Evolutionary conservation across 2,329 filamentous ascomycete species (phyloP), one percentile per base, ranked within the genome.

Genomic region (Paraphaeosphaeria sporulosa): DNA sequence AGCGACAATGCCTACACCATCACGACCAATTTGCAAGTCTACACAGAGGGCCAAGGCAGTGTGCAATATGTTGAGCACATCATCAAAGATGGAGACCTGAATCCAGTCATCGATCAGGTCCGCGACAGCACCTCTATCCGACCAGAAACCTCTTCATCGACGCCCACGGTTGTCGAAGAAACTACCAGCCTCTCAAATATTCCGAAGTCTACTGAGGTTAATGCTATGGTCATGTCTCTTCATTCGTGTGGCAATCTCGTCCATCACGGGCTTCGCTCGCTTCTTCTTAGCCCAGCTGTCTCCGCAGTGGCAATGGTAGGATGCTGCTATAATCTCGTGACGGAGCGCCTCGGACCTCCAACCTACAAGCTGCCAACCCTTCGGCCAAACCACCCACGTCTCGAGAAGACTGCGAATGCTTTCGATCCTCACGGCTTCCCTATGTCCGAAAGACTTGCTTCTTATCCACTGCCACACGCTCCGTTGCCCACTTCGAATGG

Each of bases 241-340:
- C 95, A 99, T 77, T 98, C 94, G 0, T 99, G 95, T 74, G 95
- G 95, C 30, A 98, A 99, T 68, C 87, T 99, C n/a, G 91, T 96
- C 0, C 95, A 99, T 77, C 94, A 96, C 74, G 95, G 92, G 10
- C 89, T 99, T 59, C 89, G 92, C 15, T 96, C 94, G 0, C 85
- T 99, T 21, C 80, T 94, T 1, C 80, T 96, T 59, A 98, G 97
- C 73, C 90, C 91, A 0, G 86, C 89, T 4, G 94, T 98, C 57
- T 87, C 88, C 34, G 93, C 93, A n/a, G 90, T 98, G 23, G 94
- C 94, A 59, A 94, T 99, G 74, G 93, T 99, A 61, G 95, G 95
- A 49, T 99, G 95, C 82, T 99, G 95, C 83, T 98, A 99, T 84
- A 99, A 99, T 71, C 87, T 98, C 6, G 82, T 98, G 68, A 97